phyloP scores from a whole-genome alignment of 148 eudicot genomes.

The Polygonum aviculare region DNA sequence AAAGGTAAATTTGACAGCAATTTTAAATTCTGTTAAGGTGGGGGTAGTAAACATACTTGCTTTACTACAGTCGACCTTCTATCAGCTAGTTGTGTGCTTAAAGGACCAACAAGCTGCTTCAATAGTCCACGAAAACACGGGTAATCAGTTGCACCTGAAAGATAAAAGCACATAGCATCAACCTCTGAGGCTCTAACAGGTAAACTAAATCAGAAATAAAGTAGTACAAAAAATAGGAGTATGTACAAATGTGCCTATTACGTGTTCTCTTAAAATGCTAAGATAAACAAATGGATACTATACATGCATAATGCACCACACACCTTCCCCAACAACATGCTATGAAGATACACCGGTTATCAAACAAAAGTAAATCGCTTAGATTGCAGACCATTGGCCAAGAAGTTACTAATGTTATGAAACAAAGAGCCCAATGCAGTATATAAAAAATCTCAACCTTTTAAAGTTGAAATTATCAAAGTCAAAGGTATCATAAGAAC shows the following conservation, averaged over 20 bases:
- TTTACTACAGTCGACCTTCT: slow-evolving; percentile 92
- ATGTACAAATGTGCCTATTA: neutral
- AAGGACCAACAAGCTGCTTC: slow-evolving; percentile 80
- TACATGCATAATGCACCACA: no score
- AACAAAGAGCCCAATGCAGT: neutral
- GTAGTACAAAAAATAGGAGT: neutral
- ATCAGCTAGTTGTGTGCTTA: slow-evolving; percentile 79
- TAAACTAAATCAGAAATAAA: neutral
- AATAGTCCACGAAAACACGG: slow-evolving; percentile 86
- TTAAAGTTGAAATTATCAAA: neutral
- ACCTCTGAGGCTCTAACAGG: neutral
- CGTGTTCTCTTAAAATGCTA: neutral
- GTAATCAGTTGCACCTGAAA: slow-evolving; percentile 79
- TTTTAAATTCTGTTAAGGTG: neutral
- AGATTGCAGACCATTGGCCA: neutral
- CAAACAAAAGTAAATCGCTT: neutral
- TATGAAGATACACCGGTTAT: neutral
- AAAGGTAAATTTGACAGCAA: neutral
- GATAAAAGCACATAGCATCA: slow-evolving; percentile 1
- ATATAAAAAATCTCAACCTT: neutral
- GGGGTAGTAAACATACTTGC: slow-evolving; percentile 39
- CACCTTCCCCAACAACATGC: no score
- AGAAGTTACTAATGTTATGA: neutral
- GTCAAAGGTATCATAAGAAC: neutral
- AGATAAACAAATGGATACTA: neutral